Base-by-base conservation (phyloP, 768 basidiomycete genomes). In the Lactarius akahatsu region DNA sequence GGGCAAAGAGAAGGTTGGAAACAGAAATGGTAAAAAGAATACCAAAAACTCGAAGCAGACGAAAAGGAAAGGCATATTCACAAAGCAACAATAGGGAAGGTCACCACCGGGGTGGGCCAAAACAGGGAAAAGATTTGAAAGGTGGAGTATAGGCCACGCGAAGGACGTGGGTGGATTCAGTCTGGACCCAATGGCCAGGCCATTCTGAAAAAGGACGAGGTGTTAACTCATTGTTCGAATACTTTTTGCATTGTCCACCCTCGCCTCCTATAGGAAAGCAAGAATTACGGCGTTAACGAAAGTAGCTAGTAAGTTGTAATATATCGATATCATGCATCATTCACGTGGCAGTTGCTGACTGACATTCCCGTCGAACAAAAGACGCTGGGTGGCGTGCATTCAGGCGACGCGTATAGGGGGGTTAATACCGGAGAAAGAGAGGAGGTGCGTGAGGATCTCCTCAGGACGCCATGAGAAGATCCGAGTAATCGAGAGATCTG, bases 51-150 rank as follows among this genome's bases (percentile, higher is more conserved):
- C 50, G 30, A 63, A 45, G 36, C 9, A 61, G 34, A 57, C n/a
- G 23, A 41, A 7, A n/a, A 15, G 52, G 47, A 57, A n/a, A 32
- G 63, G 28, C 66, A 71, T 59, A 10, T 28, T 59, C n/a, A 59
- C 30, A 36, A 23, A 41, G 43, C 26, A n/a, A 54, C 1, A 36
- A 56, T 36, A 41, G 20, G 7, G 32, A 41, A 56, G 43, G n/a
- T 59, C 57, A 69, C 68, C 68, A 60, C 68, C 58, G 28, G 65
- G 68, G 65, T 67, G 58, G 43, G 47, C 65, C 41, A 67, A 26
- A 40, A 43, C 32, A 62, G n/a, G n/a, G n/a, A n/a, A n/a, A n/a
- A 47, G 28, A 1, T 4, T 38, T 61, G 32, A 16, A 23, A 23
- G 8, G 45, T 34, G 34, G 52, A 16, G 52, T 15, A 52, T 13